phyloP scores from a whole-genome alignment of 192 early-diverging fungal species.

The Phycomyces blakesleeanus region DNA sequence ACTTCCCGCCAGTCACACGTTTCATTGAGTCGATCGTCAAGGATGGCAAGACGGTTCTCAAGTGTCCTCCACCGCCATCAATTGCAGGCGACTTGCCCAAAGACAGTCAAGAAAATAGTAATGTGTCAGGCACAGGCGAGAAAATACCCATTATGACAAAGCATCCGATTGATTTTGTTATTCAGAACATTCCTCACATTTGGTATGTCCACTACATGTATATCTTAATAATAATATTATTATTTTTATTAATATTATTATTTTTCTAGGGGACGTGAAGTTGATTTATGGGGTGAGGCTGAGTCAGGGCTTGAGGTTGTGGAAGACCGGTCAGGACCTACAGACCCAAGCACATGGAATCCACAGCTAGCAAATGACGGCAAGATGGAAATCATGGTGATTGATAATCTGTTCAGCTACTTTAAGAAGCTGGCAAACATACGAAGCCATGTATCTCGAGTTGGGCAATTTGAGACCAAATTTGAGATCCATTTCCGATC shows the following conservation, averaged over 20 bases:
- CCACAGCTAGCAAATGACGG: constrained; percentile 68
- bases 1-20: constrained; percentile 60
- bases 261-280: constrained; percentile 52
- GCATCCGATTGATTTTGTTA: constrained; percentile 65
- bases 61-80: constrained; percentile 37
- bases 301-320: constrained; percentile 38
- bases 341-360: constrained; percentile 53
- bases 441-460: constrained; percentile 51
- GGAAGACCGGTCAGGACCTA: constrained; percentile 43
- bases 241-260: background rate
- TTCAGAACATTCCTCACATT: constrained; percentile 70
- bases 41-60: constrained; percentile 43
- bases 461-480: constrained; percentile 63
- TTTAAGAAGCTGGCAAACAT: constrained; percentile 55
- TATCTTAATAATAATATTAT: too few relatives aligned
- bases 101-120: constrained; percentile 26
- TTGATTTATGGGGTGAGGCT: constrained; percentile 66
- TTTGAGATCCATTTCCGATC: constrained; percentile 54
- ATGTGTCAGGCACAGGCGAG: too few relatives aligned
- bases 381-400: constrained; percentile 62
- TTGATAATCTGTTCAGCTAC: constrained; percentile 59
- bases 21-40: constrained; percentile 55
- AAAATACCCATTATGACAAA: constrained; percentile 47
- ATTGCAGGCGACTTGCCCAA: constrained; percentile 34
- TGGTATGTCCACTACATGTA: constrained; percentile 33